Base-by-base conservation (phyloP, 2,329 filamentous ascomycete species). In the Pseudogymnoascus sp. region DNA sequence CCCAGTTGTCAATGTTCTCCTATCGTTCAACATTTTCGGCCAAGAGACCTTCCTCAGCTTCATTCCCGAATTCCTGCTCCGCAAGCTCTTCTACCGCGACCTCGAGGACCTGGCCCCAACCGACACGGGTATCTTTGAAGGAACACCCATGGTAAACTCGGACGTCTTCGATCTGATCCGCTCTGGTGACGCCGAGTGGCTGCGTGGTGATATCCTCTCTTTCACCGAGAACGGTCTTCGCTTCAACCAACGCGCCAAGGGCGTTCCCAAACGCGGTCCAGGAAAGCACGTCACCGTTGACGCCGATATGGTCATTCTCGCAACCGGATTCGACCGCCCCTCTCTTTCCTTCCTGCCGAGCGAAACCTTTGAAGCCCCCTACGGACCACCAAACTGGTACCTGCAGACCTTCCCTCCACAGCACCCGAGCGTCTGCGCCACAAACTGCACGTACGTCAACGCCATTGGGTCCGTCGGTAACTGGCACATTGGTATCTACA, bases 401-500 rank as follows among this genome's bases (percentile, higher is more conserved):
- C 81, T 95, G 0, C 90, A 95, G 73, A 89, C 88, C 0, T 95
- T 95, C 74, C 90, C 91, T 4, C 88, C 90, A 0, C 74, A 78
- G 3, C 87, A 92, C 66, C 83, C 87, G 0, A 87, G 84, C 35
- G 80, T 95, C 58, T 91, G 87, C 65, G 87, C 87, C 65, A 92
- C 90, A 75, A 95, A 96, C 74, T 87, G 87, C 77, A 94, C 90
- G 0, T 95, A 92, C 67, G 78, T 92, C 62, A 85, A 88, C 61
- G 90, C 86, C 3, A 92, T 94, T 62, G 90, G 89, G 0, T 88
- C 87, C 0, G 89, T 94, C 1, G 88, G 90, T 0, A 92, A 94
- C 73, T 93, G 89, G 81, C 90, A 95, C 69, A 93, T 95, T 52
- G 91, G 90, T 4, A 93, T 95, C 69, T 95, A 94, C 76, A 95